Base-by-base conservation (phyloP, 2,329 filamentous ascomycete genomes). In the Colletotrichum gigasporum region DNA sequence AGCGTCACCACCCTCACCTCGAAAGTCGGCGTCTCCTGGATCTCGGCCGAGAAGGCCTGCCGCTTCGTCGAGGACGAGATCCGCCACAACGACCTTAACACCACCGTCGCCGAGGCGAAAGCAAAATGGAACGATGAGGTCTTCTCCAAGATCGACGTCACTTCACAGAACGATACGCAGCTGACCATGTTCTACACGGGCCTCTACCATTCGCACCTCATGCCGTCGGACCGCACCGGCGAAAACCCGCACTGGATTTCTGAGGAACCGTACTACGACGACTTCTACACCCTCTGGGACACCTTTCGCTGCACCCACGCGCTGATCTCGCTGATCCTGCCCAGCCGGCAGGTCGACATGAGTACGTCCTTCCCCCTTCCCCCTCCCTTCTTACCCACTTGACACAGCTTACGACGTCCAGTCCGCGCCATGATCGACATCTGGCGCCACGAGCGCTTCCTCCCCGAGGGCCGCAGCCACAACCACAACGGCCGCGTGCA, bases 171-270 rank as follows among this genome's bases (percentile, higher is more conserved):
- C 68, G 56, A 73, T n/a, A 79, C 80, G 0, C 83, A 83, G 22
- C 73, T 87, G 1, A 74, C 77, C 11, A 74, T 88, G 48, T 74
- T 90, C 5, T 90, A 90, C 71, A 83, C 84, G 0, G 84, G 82
- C 1, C 72, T 90, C 7, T 89, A 89, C 67, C 84, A 85, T 68
- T 85, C 86, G 80, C 85, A 88, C 67, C 70, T 89, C n/a, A 84
- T 88, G 66, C 86, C 86, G 0, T 87, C 85, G 0, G 85, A 89
- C 62, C 80, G 84, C 5, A 87, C 85, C 0, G 85, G 83, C 1
- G 86, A 89, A 67, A 89, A 88, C 58, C 86, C 85, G 0, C 71
- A 77, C 3, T 89, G 86, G 86, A 71, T 74, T 4, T 83, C 81
- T 2, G 71, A 71, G 0, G 86, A 89, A 68, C 85, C 86, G 2